Percentiles rank a stretch among this genome's conserved stretches.
Evolutionary conservation across 805 yeast genomes (phyloP).

Genomic region (Metschnikowia kofuensis): DNA sequence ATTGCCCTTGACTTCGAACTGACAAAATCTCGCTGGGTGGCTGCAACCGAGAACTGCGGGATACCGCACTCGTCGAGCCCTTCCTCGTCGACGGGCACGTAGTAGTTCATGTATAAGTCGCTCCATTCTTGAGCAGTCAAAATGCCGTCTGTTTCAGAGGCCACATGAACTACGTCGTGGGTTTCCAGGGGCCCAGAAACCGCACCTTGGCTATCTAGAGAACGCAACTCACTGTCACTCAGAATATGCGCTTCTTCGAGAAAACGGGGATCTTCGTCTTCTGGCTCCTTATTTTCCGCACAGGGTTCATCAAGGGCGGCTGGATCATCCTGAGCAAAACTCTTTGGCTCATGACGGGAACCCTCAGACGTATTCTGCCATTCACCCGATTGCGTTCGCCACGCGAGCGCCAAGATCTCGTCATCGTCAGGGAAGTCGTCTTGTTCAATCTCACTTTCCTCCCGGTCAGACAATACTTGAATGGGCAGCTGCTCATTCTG

Average conservation of each 20-base stretch:
- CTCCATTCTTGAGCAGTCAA: conserved; percentile 34
- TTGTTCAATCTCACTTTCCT: neutral
- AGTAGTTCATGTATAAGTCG: conserved; percentile 42
- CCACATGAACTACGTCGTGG: neutral
- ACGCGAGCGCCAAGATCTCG: conserved; percentile 15
- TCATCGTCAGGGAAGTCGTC: conserved; percentile 18
- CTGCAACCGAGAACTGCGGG: neutral
- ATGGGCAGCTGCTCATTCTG: neutral
- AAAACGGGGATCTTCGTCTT: no score
- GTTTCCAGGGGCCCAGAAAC: no score
- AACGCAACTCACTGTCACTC: no score
- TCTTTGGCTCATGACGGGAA: no score
- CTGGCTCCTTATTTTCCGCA: no score
- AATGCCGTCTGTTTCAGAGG: conserved; percentile 34
- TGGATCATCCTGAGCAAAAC: neutral
- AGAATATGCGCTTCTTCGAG: no score
- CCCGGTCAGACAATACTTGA: neutral
- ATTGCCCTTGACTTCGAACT: neutral
- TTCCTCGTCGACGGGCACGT: conserved; percentile 20
- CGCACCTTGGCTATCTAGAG: no score
- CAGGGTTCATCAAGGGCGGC: no score
- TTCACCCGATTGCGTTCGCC: conserved; percentile 16
- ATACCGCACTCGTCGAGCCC: conserved; percentile 4
- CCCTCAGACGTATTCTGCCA: neutral
- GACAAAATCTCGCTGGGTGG: neutral